Evolutionary conservation across 2,329 filamentous ascomycete species (phyloP), one percentile per base, ranked within the genome.

Genomic region (Lasiodiplodia theobromae): DNA sequence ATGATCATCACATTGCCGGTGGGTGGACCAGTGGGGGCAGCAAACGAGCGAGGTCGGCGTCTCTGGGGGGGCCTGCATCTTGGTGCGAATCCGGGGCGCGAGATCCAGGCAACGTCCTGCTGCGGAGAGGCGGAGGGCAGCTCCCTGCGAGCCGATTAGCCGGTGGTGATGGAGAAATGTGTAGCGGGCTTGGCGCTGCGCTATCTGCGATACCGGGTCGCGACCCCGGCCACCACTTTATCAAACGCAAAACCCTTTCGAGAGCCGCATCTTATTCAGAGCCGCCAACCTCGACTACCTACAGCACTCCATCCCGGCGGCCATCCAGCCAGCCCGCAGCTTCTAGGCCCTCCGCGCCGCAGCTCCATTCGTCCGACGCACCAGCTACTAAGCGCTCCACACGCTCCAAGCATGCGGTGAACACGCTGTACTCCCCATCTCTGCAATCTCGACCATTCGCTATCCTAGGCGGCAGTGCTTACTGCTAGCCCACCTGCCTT

Each of bases 91-190:
- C 57, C 57, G 57, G 57, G 57, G 57, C 38, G 57, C 57, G 10
- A 28, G 31, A 28, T 28, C 14, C 18, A 34, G 28, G 14, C 31
- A n/a, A 23, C 23, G 23, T 21, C 23, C 25, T 40, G 3, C 23
- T 63, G 60, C 47, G 60, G 60, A 64, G 60, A 64, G 57, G 57
- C n/a, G 57, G 38, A 49, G 40, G 25, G 10, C 12, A 49, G 25
- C 23, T 10, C n/a, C 14, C 25, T 6, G 57, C 57, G 25, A 52
- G 60, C 60, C 60, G 60, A 38, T 51, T 64, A 64, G 60, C 60
- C 60, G 60, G 38, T n/a, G 25, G 28, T 28, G 53, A 25, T 21
- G 34, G 38, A 25, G 56, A 16, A 37, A 18, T 12, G 54, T n/a
- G 28, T n/a, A 40, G n/a, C 14, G 37, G 18, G 56, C 56, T 62